phyloP scores from a whole-genome alignment of 2,329 filamentous ascomycete genomes.

The Fusarium sp. region DNA sequence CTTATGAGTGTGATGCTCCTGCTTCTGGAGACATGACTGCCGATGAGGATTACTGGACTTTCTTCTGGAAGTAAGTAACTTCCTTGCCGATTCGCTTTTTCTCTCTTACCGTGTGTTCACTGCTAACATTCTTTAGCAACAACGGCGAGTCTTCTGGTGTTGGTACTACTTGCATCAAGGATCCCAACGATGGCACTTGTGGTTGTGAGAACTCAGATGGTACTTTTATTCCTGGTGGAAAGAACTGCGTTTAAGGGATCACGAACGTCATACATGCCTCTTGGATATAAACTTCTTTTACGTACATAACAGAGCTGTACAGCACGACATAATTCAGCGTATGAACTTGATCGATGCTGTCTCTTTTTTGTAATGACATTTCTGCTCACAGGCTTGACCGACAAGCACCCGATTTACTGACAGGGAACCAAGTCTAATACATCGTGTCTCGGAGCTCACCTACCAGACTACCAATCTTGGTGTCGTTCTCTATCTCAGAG shows the following conservation, averaged over 20 bases:
- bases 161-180: constrained; percentile 42
- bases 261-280: too few relatives aligned
- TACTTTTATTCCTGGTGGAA: constrained; percentile 33
- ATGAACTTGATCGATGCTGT: background rate
- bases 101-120: background rate
- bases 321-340: background rate
- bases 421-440: background rate
- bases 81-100: background rate
- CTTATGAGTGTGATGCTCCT: constrained; percentile 39
- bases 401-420: background rate
- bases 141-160: constrained; percentile 40
- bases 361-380: background rate
- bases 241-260: constrained; percentile 25
- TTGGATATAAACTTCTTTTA: background rate
- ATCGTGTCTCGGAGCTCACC: background rate
- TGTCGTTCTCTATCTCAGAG: background rate
- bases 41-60: constrained; percentile 43
- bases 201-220: constrained; percentile 44
- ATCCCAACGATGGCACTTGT: constrained; percentile 38
- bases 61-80: constrained; percentile 41
- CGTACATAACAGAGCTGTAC: background rate
- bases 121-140: constrained; percentile 15
- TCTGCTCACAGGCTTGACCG: background rate
- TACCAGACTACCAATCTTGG: background rate
- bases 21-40: constrained; percentile 20